phyloP scores from a whole-genome alignment of 192 early-diverging fungal species.

The Coemansia sp. region DNA sequence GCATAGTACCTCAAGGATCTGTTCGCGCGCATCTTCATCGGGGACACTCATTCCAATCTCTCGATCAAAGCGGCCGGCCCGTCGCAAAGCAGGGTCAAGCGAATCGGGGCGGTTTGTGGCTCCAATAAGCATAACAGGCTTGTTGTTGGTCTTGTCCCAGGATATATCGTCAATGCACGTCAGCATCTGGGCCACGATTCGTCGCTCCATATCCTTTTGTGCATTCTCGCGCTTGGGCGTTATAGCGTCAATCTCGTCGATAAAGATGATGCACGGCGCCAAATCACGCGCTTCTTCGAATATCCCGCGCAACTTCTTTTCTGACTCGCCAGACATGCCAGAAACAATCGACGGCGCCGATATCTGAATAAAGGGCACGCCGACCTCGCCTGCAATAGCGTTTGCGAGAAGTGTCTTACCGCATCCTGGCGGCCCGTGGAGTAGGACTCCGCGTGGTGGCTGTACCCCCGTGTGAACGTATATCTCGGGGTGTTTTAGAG shows the following conservation, averaged over 20 bases:
- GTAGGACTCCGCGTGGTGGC: constrained; percentile 89
- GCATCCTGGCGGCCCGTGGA: constrained; percentile 97
- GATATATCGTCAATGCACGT: constrained; percentile 95
- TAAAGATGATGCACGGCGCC: constrained; percentile 91
- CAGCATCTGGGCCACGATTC: constrained; percentile 94
- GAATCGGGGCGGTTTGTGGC: constrained; percentile 90
- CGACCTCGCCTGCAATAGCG: constrained; percentile 93
- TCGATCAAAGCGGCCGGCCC: constrained; percentile 86
- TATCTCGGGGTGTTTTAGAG: constrained; percentile 90
- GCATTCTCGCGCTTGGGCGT: constrained; percentile 76
- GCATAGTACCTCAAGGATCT: constrained; percentile 50
- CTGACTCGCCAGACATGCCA: constrained; percentile 98
- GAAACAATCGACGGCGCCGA: constrained; percentile 93
- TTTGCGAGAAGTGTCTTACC: constrained; percentile 95
- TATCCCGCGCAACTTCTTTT: constrained; percentile 96
- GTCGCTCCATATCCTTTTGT: constrained; percentile 92
- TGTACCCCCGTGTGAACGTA: constrained; percentile 90
- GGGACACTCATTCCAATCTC: constrained; percentile 89
- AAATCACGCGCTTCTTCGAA: constrained; percentile 92
- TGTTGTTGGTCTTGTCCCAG: constrained; percentile 83
- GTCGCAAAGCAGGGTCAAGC: constrained; percentile 75
- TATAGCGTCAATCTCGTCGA: constrained; percentile 98
- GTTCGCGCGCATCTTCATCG: constrained; percentile 81
- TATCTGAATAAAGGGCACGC: constrained; percentile 89
- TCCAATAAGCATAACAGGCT: constrained; percentile 88